These are phyloP conservation scores for Ogataea pini DNA, from an alignment of 805 yeast species.

Conservation along the genomic window DNA sequence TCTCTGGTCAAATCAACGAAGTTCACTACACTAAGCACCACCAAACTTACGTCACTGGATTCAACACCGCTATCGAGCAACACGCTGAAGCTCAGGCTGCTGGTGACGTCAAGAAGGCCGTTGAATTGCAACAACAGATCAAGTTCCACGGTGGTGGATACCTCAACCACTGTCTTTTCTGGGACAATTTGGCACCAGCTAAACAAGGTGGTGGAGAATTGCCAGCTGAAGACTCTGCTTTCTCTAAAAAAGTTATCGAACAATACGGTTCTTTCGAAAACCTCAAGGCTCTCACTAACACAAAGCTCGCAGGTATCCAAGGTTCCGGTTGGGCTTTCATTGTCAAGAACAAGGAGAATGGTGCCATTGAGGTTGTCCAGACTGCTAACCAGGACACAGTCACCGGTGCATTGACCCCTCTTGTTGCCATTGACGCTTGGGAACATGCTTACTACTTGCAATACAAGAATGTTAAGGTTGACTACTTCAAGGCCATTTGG, in stretches of 20 bases:
- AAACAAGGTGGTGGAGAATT: conserved; percentile 75
- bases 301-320: conserved; percentile 80
- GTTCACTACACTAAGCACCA: conserved; percentile 88
- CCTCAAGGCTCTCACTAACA: conserved; percentile 62
- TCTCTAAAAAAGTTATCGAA: conserved; percentile 56
- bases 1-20: conserved; percentile 85
- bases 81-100: conserved; percentile 60
- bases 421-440: conserved; percentile 94
- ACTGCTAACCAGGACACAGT: conserved; percentile 88
- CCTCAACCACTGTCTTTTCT: conserved; percentile 81
- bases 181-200: conserved; percentile 83
- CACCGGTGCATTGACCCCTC: conserved; percentile 64
- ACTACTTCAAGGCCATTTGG: conserved; percentile 94
- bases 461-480: conserved; percentile 87
- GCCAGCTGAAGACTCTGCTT: conserved; percentile 54
- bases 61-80: conserved; percentile 76
- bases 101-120: conserved; percentile 59
- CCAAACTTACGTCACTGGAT: conserved; percentile 86
- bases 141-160: conserved; percentile 94
- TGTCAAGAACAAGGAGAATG: conserved; percentile 75
- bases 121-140: conserved; percentile 69
- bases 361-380: conserved; percentile 76
- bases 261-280: conserved; percentile 76
- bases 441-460: conserved; percentile 95
- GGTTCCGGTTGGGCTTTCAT: conserved; percentile 97